Evolutionary conservation across 495 filamentous ascomycete species (phyloP), one percentile per base, ranked within the genome.

Genomic region (Podospora comata): DNA sequence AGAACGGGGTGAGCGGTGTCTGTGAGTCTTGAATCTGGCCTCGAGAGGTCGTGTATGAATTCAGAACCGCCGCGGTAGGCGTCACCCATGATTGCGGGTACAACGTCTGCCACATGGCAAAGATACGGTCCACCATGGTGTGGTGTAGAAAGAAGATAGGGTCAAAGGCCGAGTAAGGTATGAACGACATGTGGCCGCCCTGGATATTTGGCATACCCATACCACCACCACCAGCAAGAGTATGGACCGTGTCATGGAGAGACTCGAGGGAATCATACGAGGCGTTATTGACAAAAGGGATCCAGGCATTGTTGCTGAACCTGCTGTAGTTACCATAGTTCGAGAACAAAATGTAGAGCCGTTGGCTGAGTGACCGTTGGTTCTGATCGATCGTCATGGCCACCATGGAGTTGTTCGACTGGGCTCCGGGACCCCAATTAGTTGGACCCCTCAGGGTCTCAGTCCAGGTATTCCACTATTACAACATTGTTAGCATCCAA

Each of bases 101-200:
- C 15, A 91, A 71, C 0, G 82, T 80, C 76, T 93, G 90, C 90
- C 90, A 94, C 61, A 93, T 85, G 6, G 91, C 85, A 69, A 89
- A 87, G 59, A 87, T 75, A 3, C 91, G 84, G 71, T 94, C 91
- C 19, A 92, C 82, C 68, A 86, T 89, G 54, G 81, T 76, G 65
- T 85, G 82, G 63, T 93, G 91, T 4, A 93, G 78, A 76, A 86
- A 91, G 78, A 93, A 94, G 54, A 91, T 80, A 0, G 91, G 90
- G 72, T 93, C 91, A 69, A 91, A 93, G 18, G 86, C 85, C 4
- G 91, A 87, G 68, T 86, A 90, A 0, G 85, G 84, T 28, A 90
- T 81, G 68, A 83, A 83, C 2, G 81, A 79, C 88, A 92, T 90
- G 72, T 92, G 89, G 0, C 90, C 75, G 9, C 89, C 70, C 71